These are phyloP conservation scores for Aspergillus calidoustus DNA, from an alignment of 2,329 filamentous ascomycete genomes.

Conservation along the genomic window DNA sequence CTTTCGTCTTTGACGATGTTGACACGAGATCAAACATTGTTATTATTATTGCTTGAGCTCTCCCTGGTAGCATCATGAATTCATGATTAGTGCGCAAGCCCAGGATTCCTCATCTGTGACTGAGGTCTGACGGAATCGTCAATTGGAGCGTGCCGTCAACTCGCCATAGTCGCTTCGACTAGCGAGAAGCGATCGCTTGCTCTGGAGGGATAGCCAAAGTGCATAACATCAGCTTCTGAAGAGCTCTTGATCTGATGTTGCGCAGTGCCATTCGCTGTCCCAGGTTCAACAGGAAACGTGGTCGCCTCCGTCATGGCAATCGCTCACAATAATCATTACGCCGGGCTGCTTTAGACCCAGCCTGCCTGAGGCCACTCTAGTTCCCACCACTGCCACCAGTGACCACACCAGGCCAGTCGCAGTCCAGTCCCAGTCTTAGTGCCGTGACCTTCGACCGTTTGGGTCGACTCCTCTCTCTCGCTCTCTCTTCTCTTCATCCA, in stretches of 20 bases:
- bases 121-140: slow-evolving; percentile 5
- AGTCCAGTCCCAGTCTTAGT: slow-evolving; percentile 1
- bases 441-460: slow-evolving; percentile 24
- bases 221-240: not conserved
- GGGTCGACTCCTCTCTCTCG: slow-evolving; percentile 21
- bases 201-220: not conserved
- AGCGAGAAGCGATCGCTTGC: not conserved
- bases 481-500: slow-evolving; percentile 22
- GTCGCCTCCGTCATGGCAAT: slow-evolving; percentile 2
- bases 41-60: not conserved
- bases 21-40: slow-evolving; percentile 10
- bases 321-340: slow-evolving; percentile 7
- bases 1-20: slow-evolving; percentile 5
- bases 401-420: slow-evolving; percentile 18
- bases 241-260: not conserved
- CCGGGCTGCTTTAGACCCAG: not conserved
- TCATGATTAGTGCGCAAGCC: slow-evolving; percentile 6
- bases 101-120: not conserved
- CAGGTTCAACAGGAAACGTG: not conserved
- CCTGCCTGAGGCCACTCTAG: slow-evolving; percentile 10
- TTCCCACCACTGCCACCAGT: slow-evolving; percentile 1
- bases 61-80: not conserved
- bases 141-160: not conserved
- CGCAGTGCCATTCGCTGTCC: not conserved
- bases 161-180: not conserved